Evolutionary conservation across 2,329 filamentous ascomycete genomes (phyloP).

Genomic region (Penicillium sp.): DNA sequence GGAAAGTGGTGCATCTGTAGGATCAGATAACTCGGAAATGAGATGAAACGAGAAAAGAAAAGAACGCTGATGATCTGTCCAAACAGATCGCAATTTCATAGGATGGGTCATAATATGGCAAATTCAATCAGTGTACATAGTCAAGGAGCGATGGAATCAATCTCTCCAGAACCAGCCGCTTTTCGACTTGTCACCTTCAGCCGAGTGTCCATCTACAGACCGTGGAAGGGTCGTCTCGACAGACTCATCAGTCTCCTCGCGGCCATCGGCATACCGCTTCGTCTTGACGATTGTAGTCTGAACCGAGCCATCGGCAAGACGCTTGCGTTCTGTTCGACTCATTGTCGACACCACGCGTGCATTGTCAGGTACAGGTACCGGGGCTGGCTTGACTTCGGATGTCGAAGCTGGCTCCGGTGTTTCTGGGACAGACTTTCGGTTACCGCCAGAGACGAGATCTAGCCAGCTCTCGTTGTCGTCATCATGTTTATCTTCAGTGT

Average conservation of each 20-base stretch:
- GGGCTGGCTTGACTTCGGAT: neutral
- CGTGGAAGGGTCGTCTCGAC: constrained; percentile 39
- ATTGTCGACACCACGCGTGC: constrained; percentile 50
- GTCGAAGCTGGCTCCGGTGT: constrained; percentile 2
- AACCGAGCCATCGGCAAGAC: constrained; percentile 53
- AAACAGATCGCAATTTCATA: neutral
- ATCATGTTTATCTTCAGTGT: constrained; percentile 9
- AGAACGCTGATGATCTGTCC: constrained; percentile 1
- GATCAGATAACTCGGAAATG: neutral
- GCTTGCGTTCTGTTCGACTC: constrained; percentile 53
- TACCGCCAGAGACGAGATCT: constrained; percentile 25
- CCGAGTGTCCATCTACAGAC: constrained; percentile 9
- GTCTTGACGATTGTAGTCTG: constrained; percentile 55
- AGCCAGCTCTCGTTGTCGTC: constrained; percentile 25
- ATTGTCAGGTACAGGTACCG: neutral
- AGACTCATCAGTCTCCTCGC: constrained; percentile 55
- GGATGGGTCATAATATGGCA: constrained; percentile 2
- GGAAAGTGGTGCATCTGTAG: neutral
- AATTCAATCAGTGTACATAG: neutral
- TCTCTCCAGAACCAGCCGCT: constrained; percentile 40
- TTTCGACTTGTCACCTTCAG: constrained; percentile 8
- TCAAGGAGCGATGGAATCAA: constrained; percentile 9
- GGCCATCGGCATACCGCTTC: constrained; percentile 56
- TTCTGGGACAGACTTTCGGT: constrained; percentile 23
- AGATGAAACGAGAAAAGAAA: neutral